phyloP scores from a whole-genome alignment of 2,329 filamentous ascomycete genomes.

The Pseudopyricularia javanii region DNA sequence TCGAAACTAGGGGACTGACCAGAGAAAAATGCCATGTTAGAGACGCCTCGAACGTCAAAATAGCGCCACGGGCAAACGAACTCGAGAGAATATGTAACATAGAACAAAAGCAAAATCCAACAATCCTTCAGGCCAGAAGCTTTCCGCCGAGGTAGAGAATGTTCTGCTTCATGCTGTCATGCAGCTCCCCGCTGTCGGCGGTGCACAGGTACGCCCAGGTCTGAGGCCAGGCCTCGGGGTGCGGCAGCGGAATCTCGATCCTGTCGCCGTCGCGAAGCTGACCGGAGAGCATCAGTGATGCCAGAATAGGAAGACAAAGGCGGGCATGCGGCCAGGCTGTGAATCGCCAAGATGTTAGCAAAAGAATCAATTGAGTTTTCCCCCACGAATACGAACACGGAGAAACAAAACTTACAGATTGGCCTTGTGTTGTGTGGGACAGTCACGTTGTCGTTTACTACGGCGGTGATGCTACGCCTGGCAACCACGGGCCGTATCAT shows the following conservation, averaged over 20 bases:
- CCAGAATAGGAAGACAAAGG: constrained; percentile 38
- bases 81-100: not conserved
- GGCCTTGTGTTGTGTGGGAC: not conserved
- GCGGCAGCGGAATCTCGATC: constrained; percentile 45
- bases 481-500: not conserved
- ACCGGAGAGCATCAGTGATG: constrained; percentile 40
- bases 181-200: constrained; percentile 32
- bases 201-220: constrained; percentile 45
- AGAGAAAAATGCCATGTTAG: not conserved
- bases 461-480: not conserved
- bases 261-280: constrained; percentile 37
- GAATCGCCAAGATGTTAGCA: not conserved
- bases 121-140: not conserved
- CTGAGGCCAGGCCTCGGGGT: constrained; percentile 41
- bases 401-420: not conserved
- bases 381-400: not conserved
- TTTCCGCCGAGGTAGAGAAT: constrained; percentile 42
- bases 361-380: not conserved
- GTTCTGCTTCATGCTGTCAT: constrained; percentile 34
- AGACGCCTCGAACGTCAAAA: too few relatives aligned
- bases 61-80: not conserved
- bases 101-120: not conserved
- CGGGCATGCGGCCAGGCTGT: constrained; percentile 35
- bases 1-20: too few relatives aligned
- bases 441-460: not conserved